Evolutionary conservation across 495 filamentous ascomycete species (phyloP), one percentile per base, ranked within the genome.

Genomic region (Parathielavia hyrcaniae): DNA sequence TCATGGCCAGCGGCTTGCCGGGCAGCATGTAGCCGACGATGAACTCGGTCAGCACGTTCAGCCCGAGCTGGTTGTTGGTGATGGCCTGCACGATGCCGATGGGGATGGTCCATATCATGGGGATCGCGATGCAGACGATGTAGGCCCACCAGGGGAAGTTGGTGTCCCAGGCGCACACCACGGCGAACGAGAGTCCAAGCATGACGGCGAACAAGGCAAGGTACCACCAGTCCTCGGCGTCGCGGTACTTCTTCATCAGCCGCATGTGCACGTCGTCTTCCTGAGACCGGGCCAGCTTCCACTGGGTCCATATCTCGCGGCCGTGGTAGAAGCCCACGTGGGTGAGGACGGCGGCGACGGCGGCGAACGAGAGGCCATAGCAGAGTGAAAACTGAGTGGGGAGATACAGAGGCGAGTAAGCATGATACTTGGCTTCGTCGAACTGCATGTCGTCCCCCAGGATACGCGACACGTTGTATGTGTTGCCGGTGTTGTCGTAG

Each of bases 331-430:
- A 70, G 14, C 64, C 71, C 11, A 79, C 79, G 47, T 86, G 81
- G 13, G 86, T 75, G 53, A 89, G 79, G 32, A 88, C 81, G 14
- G 83, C 82, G 0, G 83, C 77, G 17, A 87, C 74, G 13, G 86
- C 81, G 45, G 86, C 86, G 63, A 89, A 89, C 1, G 83, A 81
- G 1, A 88, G 73, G 0, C 85, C 86, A 53, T 88, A 89, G 1
- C 77, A 75, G 43, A 86, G 67, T 4, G 82, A 76, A 61, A 84
- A 86, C 46, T 83, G 80, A 8, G 81, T 83, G 14, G 81, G 80
- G 20, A 86, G 71, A 58, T 78, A 86, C 5, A 85, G 70, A 0
- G 83, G 83, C 13, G 82, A 85, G 67, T 86, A 85, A 1, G 65
- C 61, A 48, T 80, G 67, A 66, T 85, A 85, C 34, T 73, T 76